Conservation (phyloP, 2,329 filamentous ascomycete genomes). For the Pseudogymnoascus sp. region DNA sequence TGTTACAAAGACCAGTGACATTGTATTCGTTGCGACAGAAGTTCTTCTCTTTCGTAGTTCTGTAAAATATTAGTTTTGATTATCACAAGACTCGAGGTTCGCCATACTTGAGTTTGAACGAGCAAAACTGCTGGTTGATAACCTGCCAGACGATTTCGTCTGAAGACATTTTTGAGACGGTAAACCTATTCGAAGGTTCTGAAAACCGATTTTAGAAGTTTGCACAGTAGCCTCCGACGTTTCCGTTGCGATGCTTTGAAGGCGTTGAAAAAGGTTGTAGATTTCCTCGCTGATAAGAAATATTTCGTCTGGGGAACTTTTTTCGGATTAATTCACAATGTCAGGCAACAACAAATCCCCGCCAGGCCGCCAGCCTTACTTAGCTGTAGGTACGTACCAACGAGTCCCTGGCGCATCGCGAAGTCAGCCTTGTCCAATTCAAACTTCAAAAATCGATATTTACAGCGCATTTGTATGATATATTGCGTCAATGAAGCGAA, state of each 20-base stretch:
- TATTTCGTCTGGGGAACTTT: conserved; percentile 10
- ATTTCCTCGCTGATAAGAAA: conserved; percentile 9
- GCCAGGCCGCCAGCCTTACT: conserved; percentile 3
- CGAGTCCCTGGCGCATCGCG: neutral
- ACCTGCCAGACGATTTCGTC: conserved; percentile 98
- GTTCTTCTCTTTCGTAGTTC: conserved; percentile 76
- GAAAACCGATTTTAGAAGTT: neutral
- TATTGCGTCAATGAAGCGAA: conserved; percentile 4
- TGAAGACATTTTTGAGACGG: conserved; percentile 57
- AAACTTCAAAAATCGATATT: neutral
- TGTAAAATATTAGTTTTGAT: conserved; percentile 28
- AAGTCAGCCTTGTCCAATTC: neutral
- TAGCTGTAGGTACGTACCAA: neutral
- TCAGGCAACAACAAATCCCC: neutral
- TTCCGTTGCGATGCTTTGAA: neutral
- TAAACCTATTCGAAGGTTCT: conserved; percentile 1
- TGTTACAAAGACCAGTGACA: conserved; percentile 72
- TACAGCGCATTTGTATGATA: neutral
- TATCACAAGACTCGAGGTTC: conserved; percentile 25
- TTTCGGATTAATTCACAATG: conserved; percentile 3
- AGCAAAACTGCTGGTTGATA: conserved; percentile 91
- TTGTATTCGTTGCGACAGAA: conserved; percentile 97
- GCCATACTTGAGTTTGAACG: conserved; percentile 81
- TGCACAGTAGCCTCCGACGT: neutral
- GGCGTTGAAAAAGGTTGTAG: conserved; percentile 2